Evolutionary conservation across 2,329 filamentous ascomycete genomes (phyloP).

Genomic region (Cyphellophora europaea): DNA sequence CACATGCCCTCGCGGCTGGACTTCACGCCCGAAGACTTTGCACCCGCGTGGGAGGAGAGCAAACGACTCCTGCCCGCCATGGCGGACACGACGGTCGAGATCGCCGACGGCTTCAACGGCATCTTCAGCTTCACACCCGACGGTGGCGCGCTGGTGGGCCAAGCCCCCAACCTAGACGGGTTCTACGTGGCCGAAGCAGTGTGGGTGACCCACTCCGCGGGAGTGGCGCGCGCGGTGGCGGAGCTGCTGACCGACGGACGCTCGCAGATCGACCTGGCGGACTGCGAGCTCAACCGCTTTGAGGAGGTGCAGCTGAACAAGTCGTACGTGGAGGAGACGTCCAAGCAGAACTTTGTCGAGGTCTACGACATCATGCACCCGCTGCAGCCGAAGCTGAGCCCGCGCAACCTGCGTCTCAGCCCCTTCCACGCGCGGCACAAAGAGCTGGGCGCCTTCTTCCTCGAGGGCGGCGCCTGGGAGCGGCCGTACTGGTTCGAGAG

Average conservation of each 20-base stretch:
- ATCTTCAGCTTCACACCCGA: constrained; percentile 60
- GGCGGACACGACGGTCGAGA: constrained; percentile 33
- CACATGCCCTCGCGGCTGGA: constrained; percentile 55
- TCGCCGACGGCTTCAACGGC: constrained; percentile 55
- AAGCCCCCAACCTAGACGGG: constrained; percentile 48
- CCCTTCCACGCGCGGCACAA: constrained; percentile 48
- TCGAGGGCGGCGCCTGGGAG: constrained; percentile 53
- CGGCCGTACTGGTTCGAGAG: constrained; percentile 54
- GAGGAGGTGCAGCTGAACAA: constrained; percentile 50
- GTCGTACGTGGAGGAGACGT: constrained; percentile 49
- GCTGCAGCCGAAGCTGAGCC: constrained; percentile 47
- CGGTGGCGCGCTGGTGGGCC: constrained; percentile 50
- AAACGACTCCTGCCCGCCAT: constrained; percentile 46
- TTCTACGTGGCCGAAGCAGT: constrained; percentile 58
- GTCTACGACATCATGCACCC: constrained; percentile 58
- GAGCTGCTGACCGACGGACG: constrained; percentile 48
- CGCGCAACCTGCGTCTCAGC: constrained; percentile 49
- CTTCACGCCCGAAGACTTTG: constrained; percentile 53
- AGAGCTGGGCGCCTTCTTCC: constrained; percentile 44
- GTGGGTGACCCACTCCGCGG: constrained; percentile 58
- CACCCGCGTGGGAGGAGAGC: constrained; percentile 49
- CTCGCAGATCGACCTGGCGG: constrained; percentile 47
- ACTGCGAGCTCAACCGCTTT: constrained; percentile 52
- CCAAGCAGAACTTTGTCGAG: constrained; percentile 53
- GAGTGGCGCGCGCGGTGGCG: constrained; percentile 52